Evolutionary conservation across 139 green algal genomes (phyloP).

Genomic region (Zygnema circumcarinatum): DNA sequence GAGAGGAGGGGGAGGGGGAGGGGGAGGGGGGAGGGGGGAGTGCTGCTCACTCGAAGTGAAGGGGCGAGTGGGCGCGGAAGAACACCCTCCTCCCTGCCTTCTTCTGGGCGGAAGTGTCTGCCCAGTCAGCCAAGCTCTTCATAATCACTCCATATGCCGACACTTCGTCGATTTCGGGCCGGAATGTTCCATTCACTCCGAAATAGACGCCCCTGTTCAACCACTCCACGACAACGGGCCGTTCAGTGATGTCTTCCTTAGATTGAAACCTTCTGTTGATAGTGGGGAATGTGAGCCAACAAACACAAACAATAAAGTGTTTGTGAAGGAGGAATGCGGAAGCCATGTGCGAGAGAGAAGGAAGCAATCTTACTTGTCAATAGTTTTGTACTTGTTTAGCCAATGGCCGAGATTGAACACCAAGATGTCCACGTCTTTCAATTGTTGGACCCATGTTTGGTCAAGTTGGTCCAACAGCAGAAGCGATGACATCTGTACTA

Average conservation of each 20-base stretch:
- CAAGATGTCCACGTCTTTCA: neutral
- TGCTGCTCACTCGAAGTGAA: constrained; percentile 6
- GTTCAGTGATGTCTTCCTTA: too few species aligned
- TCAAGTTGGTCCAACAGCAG: neutral
- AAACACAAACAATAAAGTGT: too few species aligned
- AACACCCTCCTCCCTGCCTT: too few species aligned
- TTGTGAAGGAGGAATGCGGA: too few species aligned
- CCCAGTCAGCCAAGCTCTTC: neutral
- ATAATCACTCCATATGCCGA: neutral
- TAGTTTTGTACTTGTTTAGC: too few species aligned
- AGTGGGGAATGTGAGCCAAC: too few species aligned
- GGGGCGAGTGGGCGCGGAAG: neutral
- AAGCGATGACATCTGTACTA: neutral
- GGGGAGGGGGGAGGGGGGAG: too few species aligned
- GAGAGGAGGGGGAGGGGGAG: too few species aligned
- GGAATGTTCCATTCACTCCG: neutral
- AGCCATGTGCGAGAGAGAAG: too few species aligned
- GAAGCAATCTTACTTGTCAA: too few species aligned
- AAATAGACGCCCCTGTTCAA: neutral
- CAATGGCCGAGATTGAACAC: neutral
- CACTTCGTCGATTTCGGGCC: neutral
- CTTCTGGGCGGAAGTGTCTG: neutral
- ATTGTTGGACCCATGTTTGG: neutral
- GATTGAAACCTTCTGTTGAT: too few species aligned
- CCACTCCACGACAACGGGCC: too few species aligned